Conservation (phyloP, 208 protist species). For the Acanthamoeba royreba region DNA sequence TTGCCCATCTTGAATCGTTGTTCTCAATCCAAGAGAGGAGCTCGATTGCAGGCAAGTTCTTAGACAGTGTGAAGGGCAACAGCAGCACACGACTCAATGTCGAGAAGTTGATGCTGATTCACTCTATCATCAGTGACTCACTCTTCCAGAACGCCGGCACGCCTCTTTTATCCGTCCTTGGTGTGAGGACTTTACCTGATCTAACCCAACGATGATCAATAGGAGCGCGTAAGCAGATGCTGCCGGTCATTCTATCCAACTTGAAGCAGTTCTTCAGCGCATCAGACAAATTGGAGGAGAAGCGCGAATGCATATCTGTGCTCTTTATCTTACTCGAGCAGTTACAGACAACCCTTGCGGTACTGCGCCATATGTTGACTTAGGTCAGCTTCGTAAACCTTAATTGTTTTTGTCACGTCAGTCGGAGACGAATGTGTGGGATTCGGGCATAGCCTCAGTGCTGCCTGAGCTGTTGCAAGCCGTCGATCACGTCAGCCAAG, state of each 20-base stretch:
- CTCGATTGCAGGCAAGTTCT: constrained; percentile 48
- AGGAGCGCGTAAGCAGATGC: neutral
- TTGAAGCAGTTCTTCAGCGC: constrained; percentile 15
- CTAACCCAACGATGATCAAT: no score
- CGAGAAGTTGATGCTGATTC: constrained; percentile 31
- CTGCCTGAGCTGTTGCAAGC: neutral
- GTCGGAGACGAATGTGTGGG: constrained; percentile 18
- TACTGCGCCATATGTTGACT: no score
- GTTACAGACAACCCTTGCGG: constrained; percentile 6
- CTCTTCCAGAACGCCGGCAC: constrained; percentile 27
- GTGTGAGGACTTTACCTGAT: neutral
- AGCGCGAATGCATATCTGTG: constrained; percentile 18
- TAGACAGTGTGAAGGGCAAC: constrained; percentile 48
- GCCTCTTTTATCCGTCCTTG: neutral
- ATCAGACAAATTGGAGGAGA: neutral
- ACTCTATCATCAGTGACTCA: neutral
- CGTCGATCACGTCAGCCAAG: neutral
- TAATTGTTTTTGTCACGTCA: no score
- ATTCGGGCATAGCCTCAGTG: neutral
- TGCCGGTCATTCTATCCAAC: constrained; percentile 13
- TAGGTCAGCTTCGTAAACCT: no score
- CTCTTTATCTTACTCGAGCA: constrained; percentile 34
- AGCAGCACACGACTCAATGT: neutral
- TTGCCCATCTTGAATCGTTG: constrained; percentile 50
- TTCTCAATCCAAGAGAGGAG: constrained; percentile 53